Base-by-base conservation (phyloP, 2,329 filamentous ascomycete genomes). In the Nigrospora osmanthi region DNA sequence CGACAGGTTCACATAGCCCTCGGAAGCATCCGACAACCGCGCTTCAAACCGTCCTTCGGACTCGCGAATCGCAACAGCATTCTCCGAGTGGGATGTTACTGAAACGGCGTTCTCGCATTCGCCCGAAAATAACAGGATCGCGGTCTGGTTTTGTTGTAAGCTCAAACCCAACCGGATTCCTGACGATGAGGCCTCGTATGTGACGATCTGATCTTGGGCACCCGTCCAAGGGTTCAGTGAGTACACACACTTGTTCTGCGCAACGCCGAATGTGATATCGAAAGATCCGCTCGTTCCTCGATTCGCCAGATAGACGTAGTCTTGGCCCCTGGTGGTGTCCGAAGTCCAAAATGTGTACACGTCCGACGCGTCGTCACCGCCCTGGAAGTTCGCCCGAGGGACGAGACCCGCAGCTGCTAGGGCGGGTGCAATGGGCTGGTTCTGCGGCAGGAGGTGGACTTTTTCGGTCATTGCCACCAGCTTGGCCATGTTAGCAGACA, bases 271-370 rank as follows among this genome's bases (percentile, higher is more conserved):
- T 13, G 36, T 23, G 23, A 47, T 10, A 6, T 43, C 43, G 32
- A 47, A 47, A 4, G 15, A 17, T 14, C 19, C 38, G 15, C 38
- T 35, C 11, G 35, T 35, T n/a, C 44, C 46, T 33, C 39, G 28
- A 33, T 48, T 49, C 35, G 42, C 43, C 11, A 50, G 31, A 4
- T 43, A 48, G n/a, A 45, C 37, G 14, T 32, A 44, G 12, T 45
- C 44, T 19, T 31, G 28, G 9, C 15, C 33, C 6, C 28, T 28
- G 16, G 43, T 37, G 9, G 41, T 32, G 14, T 43, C 36, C 13
- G 40, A 43, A 7, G 15, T 40, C 45, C 45, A 47, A 39, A 47
- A 47, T 3, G 45, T 47, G 31, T 35, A 47, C 14, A 47, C 40
- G 11, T 30, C 23, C 12, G 45, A 30, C 9, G 40, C 45, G n/a